These are phyloP conservation scores for Zygotorulaspora danielsina DNA, from an alignment of 805 yeast species.

Conservation along the genomic window DNA sequence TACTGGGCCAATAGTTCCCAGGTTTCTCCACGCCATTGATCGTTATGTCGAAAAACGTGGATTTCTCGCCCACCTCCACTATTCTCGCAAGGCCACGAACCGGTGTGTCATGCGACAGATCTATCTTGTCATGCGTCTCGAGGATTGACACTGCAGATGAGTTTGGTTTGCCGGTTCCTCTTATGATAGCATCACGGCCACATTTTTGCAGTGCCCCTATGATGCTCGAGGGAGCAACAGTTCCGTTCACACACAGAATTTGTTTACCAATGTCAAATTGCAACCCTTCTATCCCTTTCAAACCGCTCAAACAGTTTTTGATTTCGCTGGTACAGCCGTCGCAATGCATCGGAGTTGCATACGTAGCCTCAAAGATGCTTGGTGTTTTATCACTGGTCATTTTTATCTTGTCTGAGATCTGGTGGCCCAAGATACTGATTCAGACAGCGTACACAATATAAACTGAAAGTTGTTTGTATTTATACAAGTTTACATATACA, in stretches of 20 bases:
- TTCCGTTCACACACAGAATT: constrained; percentile 63
- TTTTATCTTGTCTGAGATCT: no score
- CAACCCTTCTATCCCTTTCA: constrained; percentile 50
- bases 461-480: neutral
- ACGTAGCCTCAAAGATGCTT: constrained; percentile 55
- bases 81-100: constrained; percentile 86
- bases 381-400: constrained; percentile 37
- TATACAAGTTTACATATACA: neutral
- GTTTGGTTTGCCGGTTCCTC: constrained; percentile 86
- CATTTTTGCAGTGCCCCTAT: constrained; percentile 62
- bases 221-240: constrained; percentile 70
- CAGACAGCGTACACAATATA: no score
- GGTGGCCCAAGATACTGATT: no score
- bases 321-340: constrained; percentile 64
- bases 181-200: constrained; percentile 85
- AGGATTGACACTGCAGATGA: constrained; percentile 88
- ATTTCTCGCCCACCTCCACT: constrained; percentile 54
- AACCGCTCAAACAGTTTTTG: constrained; percentile 44
- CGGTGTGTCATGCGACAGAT: constrained; percentile 41
- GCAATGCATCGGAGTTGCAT: constrained; percentile 84
- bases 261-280: constrained; percentile 55
- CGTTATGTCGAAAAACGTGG: constrained; percentile 70
- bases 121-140: constrained; percentile 58
- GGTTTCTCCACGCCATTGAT: constrained; percentile 58
- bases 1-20: constrained; percentile 65